Percentiles rank a stretch among this genome's conserved stretches.
These are phyloP conservation scores for Ganoderma lucidum DNA, from an alignment of 1,284 basidiomycete species.

Conservation along the genomic window DNA sequence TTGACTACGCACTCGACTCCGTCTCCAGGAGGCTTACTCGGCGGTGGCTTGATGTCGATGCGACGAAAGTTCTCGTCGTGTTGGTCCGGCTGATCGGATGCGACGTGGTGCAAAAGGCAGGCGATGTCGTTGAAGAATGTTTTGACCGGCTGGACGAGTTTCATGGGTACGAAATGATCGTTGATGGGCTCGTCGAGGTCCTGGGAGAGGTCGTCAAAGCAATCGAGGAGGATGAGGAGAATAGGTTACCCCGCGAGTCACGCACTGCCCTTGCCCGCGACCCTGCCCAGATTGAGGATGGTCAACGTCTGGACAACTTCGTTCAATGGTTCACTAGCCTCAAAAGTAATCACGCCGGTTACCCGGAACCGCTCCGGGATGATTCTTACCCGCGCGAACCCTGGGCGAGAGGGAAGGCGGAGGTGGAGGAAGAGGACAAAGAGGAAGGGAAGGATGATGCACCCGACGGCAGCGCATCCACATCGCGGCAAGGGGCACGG, in stretches of 20 bases:
- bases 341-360: slow-evolving; percentile 35
- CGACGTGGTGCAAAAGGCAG: slow-evolving; percentile 85
- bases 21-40: slow-evolving; percentile 83
- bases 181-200: slow-evolving; percentile 90
- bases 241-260: slow-evolving; percentile 22
- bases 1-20: slow-evolving; percentile 92
- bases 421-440: slow-evolving; percentile 1
- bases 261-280: slow-evolving; percentile 5
- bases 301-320: slow-evolving; percentile 55
- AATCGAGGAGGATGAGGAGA: slow-evolving; percentile 63
- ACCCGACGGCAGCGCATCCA: slow-evolving; percentile 34
- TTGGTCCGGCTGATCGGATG: slow-evolving; percentile 87
- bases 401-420: slow-evolving; percentile 48
- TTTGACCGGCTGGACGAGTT: slow-evolving; percentile 94
- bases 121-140: slow-evolving; percentile 93
- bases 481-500: not conserved
- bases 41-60: slow-evolving; percentile 80
- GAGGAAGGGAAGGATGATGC: slow-evolving; percentile 35
- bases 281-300: slow-evolving; percentile 29
- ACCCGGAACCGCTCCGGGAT: slow-evolving; percentile 29
- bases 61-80: slow-evolving; percentile 81
- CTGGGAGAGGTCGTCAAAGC: slow-evolving; percentile 78
- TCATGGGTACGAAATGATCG: slow-evolving; percentile 87
- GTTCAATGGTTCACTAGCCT: slow-evolving; percentile 71
- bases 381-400: slow-evolving; percentile 53